These are phyloP conservation scores for Golubevia sp. DNA, from an alignment of 1,284 basidiomycete genomes.

Conservation along the genomic window DNA sequence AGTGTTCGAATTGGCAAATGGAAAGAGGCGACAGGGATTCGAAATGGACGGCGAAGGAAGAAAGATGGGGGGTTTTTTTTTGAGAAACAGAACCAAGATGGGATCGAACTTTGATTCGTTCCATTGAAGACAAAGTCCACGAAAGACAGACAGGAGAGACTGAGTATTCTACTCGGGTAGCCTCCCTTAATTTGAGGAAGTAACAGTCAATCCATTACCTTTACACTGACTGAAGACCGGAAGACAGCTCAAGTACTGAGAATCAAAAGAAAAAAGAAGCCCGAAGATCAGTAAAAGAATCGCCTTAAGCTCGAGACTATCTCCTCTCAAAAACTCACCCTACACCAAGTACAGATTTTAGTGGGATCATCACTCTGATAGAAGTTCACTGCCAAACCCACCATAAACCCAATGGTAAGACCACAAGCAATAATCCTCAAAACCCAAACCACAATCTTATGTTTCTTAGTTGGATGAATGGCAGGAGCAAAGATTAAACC, in stretches of 20 bases:
- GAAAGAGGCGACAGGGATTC: background rate
- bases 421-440: slow-evolving; percentile 32
- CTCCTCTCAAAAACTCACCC: slow-evolving; percentile 3
- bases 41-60: no score
- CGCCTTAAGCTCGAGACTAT: slow-evolving; percentile 34
- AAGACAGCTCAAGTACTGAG: slow-evolving; percentile 1
- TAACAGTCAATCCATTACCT: slow-evolving; percentile 31
- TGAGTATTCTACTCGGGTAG: background rate
- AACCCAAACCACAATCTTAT: slow-evolving; percentile 42
- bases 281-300: no score
- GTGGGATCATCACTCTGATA: slow-evolving; percentile 44
- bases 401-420: slow-evolving; percentile 45
- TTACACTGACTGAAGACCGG: slow-evolving; percentile 28
- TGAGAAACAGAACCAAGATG: no score
- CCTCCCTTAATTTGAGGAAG: slow-evolving; percentile 11
- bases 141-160: background rate
- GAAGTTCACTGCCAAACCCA: slow-evolving; percentile 44
- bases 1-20: background rate
- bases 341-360: slow-evolving; percentile 53
- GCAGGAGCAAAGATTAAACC: slow-evolving; percentile 46
- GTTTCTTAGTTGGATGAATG: slow-evolving; percentile 38
- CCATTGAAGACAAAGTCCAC: no score
- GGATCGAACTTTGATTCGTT: no score
- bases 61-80: no score
- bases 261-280: slow-evolving; percentile 11